Conservation (phyloP, 179 eudicot genomes). For the Spergularia azorica region DNA sequence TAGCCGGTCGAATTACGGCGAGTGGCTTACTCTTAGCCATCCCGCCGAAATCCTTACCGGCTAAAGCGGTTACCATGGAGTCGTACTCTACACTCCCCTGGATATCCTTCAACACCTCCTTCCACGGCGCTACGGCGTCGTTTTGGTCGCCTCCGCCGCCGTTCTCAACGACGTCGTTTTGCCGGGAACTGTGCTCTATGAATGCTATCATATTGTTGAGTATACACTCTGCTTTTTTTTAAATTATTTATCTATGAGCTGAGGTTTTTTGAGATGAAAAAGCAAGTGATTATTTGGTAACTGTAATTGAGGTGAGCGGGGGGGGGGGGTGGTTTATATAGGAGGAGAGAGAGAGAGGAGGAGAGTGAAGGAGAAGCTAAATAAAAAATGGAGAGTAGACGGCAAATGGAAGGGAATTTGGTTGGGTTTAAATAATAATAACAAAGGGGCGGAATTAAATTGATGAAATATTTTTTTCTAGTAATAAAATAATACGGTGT, state of each 20-base stretch:
- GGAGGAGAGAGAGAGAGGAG: conserved; percentile 13
- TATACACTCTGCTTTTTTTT: not conserved
- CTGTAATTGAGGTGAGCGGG: not conserved
- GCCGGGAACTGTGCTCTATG: conserved; percentile 54
- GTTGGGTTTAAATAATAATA: not conserved
- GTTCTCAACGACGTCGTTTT: conserved; percentile 41
- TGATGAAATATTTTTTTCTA: too few species aligned
- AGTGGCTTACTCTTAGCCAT: conserved; percentile 38
- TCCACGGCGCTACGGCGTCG: conserved; percentile 23
- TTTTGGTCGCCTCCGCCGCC: not conserved
- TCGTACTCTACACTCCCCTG: conserved; percentile 44
- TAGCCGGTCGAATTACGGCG: conserved; percentile 53
- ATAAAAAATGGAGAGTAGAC: conserved; percentile 2
- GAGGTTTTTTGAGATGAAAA: not conserved
- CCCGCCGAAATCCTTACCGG: conserved; percentile 77
- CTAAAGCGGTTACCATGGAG: conserved; percentile 23
- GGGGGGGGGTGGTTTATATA: conserved; percentile 29
- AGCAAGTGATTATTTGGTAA: not conserved
- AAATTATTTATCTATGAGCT: not conserved
- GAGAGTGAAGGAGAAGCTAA: too few species aligned
- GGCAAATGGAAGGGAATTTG: not conserved
- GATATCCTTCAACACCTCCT: conserved; percentile 16
- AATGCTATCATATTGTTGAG: conserved; percentile 53
- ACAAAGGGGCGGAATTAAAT: too few species aligned
- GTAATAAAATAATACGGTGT: too few species aligned